Conservation (phyloP, 2,329 filamentous ascomycete species). For the Colletotrichum sp. region DNA sequence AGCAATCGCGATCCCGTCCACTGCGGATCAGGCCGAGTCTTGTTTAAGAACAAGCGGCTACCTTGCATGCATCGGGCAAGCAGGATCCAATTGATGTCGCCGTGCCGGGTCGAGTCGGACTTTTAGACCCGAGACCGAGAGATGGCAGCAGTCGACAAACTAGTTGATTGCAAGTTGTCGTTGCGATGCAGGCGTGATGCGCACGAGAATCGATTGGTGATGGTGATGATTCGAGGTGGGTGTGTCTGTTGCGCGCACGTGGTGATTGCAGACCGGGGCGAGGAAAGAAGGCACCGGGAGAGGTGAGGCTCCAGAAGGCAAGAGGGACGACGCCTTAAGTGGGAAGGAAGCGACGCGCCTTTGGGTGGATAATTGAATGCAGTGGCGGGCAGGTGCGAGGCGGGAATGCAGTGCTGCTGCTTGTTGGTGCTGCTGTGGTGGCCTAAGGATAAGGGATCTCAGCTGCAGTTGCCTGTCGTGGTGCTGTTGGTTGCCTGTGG, state of each 20-base stretch:
- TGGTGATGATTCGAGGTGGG: not conserved
- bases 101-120: not conserved
- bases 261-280: not conserved
- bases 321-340: not conserved
- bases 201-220: not conserved
- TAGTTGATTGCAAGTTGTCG: not conserved
- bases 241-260: not conserved
- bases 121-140: not conserved
- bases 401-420: slow-evolving; percentile 20
- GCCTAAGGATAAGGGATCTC: not conserved
- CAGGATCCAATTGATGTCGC: not conserved
- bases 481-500: slow-evolving; percentile 5
- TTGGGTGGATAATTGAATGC: slow-evolving; percentile 4
- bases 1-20: slow-evolving; percentile 20
- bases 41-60: slow-evolving; percentile 7
- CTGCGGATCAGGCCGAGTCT: slow-evolving; percentile 21
- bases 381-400: slow-evolving; percentile 14
- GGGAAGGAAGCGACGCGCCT: not conserved
- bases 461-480: not conserved
- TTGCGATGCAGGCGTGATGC: not conserved
- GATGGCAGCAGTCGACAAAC: not conserved
- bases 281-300: not conserved
- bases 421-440: not conserved
- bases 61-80: slow-evolving; percentile 13
- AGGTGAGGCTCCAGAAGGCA: slow-evolving; percentile 7